These are phyloP conservation scores for Beta corolliflora DNA, from an alignment of 179 eudicot species.

Conservation along the genomic window DNA sequence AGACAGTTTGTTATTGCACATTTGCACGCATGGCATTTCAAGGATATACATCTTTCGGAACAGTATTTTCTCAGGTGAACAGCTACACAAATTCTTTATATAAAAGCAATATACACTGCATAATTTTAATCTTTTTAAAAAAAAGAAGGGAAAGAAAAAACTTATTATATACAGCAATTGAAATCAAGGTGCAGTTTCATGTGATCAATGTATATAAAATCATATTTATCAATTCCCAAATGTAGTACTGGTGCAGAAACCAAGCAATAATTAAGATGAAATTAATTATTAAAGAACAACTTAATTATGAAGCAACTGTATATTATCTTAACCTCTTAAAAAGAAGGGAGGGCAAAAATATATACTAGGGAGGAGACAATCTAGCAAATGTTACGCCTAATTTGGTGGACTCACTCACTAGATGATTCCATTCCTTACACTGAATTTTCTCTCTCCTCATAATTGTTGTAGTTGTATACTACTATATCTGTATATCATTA, in stretches of 20 bases:
- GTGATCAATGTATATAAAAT: too few relatives aligned
- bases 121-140: too few relatives aligned
- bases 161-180: too few relatives aligned
- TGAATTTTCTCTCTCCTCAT: background rate
- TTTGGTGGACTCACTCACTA: constrained; percentile 16
- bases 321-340: background rate
- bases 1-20: too few relatives aligned
- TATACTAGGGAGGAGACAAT: constrained; percentile 12
- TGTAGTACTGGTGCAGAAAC: background rate
- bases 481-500: background rate
- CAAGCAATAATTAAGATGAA: background rate
- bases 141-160: too few relatives aligned
- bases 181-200: too few relatives aligned
- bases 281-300: background rate
- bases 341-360: background rate
- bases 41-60: too few relatives aligned
- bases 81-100: too few relatives aligned
- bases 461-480: background rate
- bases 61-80: too few relatives aligned
- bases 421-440: background rate
- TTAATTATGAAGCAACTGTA: constrained; percentile 2
- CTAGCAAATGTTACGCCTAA: constrained; percentile 23
- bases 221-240: background rate
- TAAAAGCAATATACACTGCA: too few relatives aligned
- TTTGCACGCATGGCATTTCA: too few relatives aligned